Evolutionary conservation across 163 green algal genomes (phyloP).

Genomic region (Scenedesmus sp.): DNA sequence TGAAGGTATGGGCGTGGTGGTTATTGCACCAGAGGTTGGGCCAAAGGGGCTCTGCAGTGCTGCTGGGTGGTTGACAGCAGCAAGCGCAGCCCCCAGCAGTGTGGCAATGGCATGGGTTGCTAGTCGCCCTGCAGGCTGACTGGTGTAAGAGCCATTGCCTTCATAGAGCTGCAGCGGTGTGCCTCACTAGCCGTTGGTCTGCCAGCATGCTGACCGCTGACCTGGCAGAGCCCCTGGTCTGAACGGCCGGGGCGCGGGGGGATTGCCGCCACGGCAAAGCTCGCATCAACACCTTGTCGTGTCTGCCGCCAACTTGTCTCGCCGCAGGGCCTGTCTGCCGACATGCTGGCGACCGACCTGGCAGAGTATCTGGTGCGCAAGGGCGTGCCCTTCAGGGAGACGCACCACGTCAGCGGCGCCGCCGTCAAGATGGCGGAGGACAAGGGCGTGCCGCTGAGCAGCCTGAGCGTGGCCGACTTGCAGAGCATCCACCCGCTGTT

Average conservation of each 20-base stretch:
- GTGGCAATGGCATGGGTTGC: not conserved
- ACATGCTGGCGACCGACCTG: constrained; percentile 99
- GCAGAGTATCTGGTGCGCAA: constrained; percentile 89
- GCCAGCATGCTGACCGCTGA: constrained; percentile 98
- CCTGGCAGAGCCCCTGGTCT: constrained; percentile 89
- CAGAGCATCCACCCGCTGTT: constrained; percentile 93
- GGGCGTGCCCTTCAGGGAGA: constrained; percentile 86
- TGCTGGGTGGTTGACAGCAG: not conserved
- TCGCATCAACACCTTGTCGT: constrained; percentile 34
- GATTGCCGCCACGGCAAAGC: no score
- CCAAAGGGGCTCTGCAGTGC: not conserved
- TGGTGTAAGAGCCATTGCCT: not conserved
- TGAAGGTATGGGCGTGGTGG: constrained; percentile 55
- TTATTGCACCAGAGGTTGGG: not conserved
- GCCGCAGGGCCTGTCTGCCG: constrained; percentile 84
- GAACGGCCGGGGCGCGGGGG: no score
- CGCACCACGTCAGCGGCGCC: constrained; percentile 92
- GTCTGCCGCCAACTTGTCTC: not conserved
- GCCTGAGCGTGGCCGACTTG: constrained; percentile 89
- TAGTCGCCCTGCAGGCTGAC: not conserved
- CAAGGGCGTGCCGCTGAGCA: constrained; percentile 78
- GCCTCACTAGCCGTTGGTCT: no score
- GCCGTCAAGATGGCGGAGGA: constrained; percentile 97
- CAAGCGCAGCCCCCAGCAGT: no score
- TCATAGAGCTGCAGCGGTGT: no score